These are phyloP conservation scores for Coemansia umbellata DNA, from an alignment of 192 early-diverging fungal species.

Conservation along the genomic window DNA sequence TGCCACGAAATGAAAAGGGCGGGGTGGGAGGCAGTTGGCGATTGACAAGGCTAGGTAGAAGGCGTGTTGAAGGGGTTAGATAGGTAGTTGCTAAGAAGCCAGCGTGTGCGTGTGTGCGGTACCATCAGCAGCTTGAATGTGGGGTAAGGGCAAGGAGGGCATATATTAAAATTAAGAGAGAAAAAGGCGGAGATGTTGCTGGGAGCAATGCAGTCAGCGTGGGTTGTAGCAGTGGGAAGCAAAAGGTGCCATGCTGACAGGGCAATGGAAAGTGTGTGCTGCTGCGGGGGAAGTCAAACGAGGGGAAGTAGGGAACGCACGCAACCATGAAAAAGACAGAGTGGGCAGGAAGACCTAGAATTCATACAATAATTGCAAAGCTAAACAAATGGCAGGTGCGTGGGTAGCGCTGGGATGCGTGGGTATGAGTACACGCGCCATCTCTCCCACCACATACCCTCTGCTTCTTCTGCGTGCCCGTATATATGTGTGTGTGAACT, in stretches of 20 bases:
- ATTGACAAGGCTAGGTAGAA: neutral
- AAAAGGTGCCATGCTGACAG: neutral
- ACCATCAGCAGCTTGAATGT: neutral
- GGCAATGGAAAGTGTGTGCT: neutral
- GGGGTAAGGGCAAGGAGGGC: slow-evolving; percentile 2
- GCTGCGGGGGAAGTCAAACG: neutral
- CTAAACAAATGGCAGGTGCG: neutral
- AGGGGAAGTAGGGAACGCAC: neutral
- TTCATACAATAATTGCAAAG: neutral
- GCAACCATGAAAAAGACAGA: neutral
- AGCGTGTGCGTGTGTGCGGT: neutral
- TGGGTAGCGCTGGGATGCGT: too few relatives aligned
- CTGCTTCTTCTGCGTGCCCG: too few relatives aligned
- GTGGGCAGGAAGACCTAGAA: neutral
- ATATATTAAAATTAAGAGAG: slow-evolving; percentile 3
- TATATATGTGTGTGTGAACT: too few relatives aligned
- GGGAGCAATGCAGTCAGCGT: neutral
- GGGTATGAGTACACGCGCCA: too few relatives aligned
- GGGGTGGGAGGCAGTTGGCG: slow-evolving; percentile 3
- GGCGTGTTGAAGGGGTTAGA: too few relatives aligned
- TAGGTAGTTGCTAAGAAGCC: neutral
- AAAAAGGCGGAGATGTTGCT: neutral
- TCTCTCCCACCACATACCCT: too few relatives aligned
- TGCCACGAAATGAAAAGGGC: slow-evolving; percentile 4
- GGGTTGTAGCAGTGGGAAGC: neutral